These are phyloP conservation scores for Apiotrichum domesticum DNA, from an alignment of 1,284 basidiomycete genomes.

Conservation along the genomic window DNA sequence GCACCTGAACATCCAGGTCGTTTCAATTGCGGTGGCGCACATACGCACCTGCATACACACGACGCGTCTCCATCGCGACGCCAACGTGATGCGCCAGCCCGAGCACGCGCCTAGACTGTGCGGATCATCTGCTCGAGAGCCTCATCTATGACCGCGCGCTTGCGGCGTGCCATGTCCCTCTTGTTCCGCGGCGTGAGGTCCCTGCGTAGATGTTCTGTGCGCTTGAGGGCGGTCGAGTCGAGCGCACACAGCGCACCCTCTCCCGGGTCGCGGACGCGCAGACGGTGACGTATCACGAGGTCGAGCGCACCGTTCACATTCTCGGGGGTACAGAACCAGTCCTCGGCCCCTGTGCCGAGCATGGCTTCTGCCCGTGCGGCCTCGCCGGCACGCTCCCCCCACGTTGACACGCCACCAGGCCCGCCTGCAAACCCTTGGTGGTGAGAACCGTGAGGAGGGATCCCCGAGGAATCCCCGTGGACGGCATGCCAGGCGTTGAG, in stretches of 20 bases:
- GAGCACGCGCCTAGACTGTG: background rate
- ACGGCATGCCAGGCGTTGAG: constrained; percentile 10
- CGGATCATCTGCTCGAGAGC: constrained; percentile 23
- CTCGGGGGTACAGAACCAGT: constrained; percentile 26
- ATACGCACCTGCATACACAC: too few species aligned
- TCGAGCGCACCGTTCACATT: constrained; percentile 34
- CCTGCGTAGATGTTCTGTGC: constrained; percentile 9
- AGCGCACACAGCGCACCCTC: constrained; percentile 34
- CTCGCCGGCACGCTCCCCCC: constrained; percentile 36
- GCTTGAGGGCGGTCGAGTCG: constrained; percentile 21
- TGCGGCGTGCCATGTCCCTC: constrained; percentile 3
- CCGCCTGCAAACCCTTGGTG: constrained; percentile 24
- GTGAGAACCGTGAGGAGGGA: background rate
- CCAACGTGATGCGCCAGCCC: too few species aligned
- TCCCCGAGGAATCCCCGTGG: background rate
- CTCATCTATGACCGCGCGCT: constrained; percentile 16
- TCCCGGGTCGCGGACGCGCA: constrained; percentile 21
- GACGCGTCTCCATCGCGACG: too few species aligned
- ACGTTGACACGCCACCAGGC: constrained; percentile 30
- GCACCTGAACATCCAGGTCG: too few species aligned
- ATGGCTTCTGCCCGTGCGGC: constrained; percentile 18
- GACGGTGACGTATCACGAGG: constrained; percentile 30
- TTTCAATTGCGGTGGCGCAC: too few species aligned
- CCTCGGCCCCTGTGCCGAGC: constrained; percentile 15
- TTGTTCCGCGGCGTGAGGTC: background rate